Evolutionary conservation across 2,329 filamentous ascomycete species (phyloP), one percentile per base, ranked within the genome.

Genomic region (Cercospora citrullina): DNA sequence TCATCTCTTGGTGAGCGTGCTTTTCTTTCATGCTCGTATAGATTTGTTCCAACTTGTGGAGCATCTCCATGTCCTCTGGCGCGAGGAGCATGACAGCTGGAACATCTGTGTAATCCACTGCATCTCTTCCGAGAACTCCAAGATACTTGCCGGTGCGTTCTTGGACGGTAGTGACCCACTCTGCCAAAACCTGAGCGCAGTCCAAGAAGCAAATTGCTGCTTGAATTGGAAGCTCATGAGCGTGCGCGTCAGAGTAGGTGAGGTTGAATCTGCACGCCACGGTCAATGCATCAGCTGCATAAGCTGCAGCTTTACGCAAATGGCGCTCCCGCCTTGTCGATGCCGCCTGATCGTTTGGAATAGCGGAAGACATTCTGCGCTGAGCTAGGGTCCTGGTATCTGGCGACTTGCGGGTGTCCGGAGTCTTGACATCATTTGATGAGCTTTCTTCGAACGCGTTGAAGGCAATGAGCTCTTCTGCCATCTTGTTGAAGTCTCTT

Each of bases 161-260:
- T 79, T 99, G 95, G 3, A 98, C 87, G 1, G 93, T 95, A 5
- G 92, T 91, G 48, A 95, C 87, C 94, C 94, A 99, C 80, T 98
- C 94, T 0, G 93, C 93, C 33, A 99, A 86, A 1, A 98, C 93
- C 76, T 97, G 94, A 2, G 92, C 91, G 76, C 94, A 98, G 76
- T 98, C 94, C 75, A 97, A 96, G 5, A 91, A 90, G 79, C 94
- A 97, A 84, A 98, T 89, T 1, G 93, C 92, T 14, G 92, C 93
- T 77, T 97, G 94, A 45, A 97, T 87, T 0, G 95, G 93, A 12
- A 98, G 84, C 76, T 97, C 93, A 55, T 92, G 87, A 63, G 91
- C 93, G 1, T 89, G 90, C 69, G 92, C 90, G 71, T 97, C 93
- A 7, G 91, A 90, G 80, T 94, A 95, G 0, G 92, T 93, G 30